Conservation (phyloP, 805 yeast species). For the Cyberlindnera veronae region DNA sequence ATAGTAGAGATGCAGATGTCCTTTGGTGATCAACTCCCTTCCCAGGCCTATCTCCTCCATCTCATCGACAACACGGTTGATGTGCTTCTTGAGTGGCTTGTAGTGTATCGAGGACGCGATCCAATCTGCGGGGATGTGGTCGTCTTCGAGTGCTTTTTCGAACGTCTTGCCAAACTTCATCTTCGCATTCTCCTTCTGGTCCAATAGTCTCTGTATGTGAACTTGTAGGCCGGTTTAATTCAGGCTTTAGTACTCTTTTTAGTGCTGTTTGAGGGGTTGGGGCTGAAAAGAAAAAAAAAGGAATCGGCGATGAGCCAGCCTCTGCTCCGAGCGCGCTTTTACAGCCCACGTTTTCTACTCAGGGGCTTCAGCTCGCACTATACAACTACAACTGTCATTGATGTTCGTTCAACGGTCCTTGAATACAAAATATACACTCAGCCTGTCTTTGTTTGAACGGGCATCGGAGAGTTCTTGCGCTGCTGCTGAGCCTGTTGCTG, state of each 20-base stretch:
- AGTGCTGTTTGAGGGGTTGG: too few species aligned
- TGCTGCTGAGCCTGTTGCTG: background rate
- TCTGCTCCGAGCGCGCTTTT: background rate
- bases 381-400: background rate
- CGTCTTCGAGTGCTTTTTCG: constrained; percentile 58
- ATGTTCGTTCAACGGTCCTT: too few species aligned
- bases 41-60: constrained; percentile 55
- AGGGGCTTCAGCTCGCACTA: background rate
- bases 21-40: constrained; percentile 32
- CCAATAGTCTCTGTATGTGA: background rate
- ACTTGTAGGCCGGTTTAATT: too few species aligned
- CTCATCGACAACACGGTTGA: constrained; percentile 62
- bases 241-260: too few species aligned
- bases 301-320: constrained; percentile 1
- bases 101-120: constrained; percentile 65
- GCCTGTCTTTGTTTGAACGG: background rate
- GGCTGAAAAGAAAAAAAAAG: background rate
- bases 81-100: constrained; percentile 64
- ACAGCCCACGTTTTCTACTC: background rate
- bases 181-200: background rate
- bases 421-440: too few species aligned
- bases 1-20: constrained; percentile 14
- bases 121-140: constrained; percentile 67
- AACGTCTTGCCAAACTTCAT: constrained; percentile 79
- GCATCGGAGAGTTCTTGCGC: background rate